These are phyloP conservation scores for Neurospora africana DNA, from an alignment of 495 filamentous ascomycete genomes.

Conservation along the genomic window DNA sequence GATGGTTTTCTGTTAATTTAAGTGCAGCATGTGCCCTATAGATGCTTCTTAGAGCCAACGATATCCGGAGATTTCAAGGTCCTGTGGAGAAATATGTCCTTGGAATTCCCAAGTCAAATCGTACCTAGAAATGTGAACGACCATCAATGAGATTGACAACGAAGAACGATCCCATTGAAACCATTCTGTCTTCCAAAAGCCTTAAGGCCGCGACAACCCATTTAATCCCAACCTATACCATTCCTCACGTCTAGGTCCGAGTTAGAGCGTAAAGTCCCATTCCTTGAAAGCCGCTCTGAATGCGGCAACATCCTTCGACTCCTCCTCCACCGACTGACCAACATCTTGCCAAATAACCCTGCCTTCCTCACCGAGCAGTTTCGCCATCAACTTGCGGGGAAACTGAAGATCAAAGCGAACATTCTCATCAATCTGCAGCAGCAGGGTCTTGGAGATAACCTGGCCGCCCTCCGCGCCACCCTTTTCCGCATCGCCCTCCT, in stretches of 20 bases:
- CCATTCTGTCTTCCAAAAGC: neutral
- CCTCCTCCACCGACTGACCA: constrained; percentile 63
- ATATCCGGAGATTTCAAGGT: neutral
- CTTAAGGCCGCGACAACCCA: neutral
- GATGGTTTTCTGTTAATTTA: neutral
- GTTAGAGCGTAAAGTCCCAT: constrained; percentile 60
- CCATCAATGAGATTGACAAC: neutral
- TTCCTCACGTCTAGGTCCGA: neutral
- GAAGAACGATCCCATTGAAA: neutral
- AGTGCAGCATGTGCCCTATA: neutral
- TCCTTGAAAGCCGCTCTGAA: constrained; percentile 79
- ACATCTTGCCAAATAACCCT: constrained; percentile 75
- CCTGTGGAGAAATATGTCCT: neutral
- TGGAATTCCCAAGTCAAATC: neutral
- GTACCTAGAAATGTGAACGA: neutral
- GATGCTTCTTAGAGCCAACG: neutral
- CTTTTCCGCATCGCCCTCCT: constrained; percentile 8
- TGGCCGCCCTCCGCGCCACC: constrained; percentile 26
- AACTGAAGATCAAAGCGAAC: constrained; percentile 51
- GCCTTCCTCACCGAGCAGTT: constrained; percentile 66
- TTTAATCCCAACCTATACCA: neutral
- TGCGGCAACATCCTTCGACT: constrained; percentile 63
- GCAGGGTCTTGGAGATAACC: constrained; percentile 35
- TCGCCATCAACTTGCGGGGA: constrained; percentile 72
- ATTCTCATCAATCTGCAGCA: constrained; percentile 35